Evolutionary conservation across 2,329 filamentous ascomycete species (phyloP).

Genomic region (Colletotrichum somersetense): DNA sequence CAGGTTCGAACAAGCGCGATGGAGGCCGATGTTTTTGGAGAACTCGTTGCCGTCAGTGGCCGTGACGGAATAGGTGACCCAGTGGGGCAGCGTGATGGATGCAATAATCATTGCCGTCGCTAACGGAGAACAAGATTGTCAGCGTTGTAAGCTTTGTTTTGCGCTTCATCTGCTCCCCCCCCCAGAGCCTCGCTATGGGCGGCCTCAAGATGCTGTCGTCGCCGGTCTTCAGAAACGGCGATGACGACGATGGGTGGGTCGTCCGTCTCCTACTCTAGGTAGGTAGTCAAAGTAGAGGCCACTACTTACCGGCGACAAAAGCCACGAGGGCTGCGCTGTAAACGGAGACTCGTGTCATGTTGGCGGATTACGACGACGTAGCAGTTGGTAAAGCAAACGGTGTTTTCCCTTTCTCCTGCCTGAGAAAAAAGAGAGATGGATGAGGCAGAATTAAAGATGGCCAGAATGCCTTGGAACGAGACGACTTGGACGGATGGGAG

Average conservation of each 20-base stretch:
- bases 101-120: constrained; percentile 79
- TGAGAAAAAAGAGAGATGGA: constrained; percentile 9
- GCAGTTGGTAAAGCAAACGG: not conserved
- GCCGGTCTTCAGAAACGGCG: constrained; percentile 11
- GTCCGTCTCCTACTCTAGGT: constrained; percentile 5
- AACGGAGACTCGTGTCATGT: constrained; percentile 60
- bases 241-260: constrained; percentile 40
- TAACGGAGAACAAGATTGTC: constrained; percentile 53
- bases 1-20: constrained; percentile 82
- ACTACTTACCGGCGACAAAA: constrained; percentile 60
- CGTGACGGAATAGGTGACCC: constrained; percentile 74
- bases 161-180: not conserved
- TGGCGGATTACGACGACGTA: constrained; percentile 8
- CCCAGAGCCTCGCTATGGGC: not conserved
- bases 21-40: constrained; percentile 79
- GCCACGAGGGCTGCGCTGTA: constrained; percentile 59
- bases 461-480: constrained; percentile 21
- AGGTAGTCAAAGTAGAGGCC: constrained; percentile 7
- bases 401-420: constrained; percentile 28
- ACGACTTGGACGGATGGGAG: constrained; percentile 7
- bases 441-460: constrained; percentile 17
- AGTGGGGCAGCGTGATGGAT: constrained; percentile 77
- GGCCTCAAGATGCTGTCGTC: not conserved
- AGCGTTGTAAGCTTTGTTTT: constrained; percentile 43
- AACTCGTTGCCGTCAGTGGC: constrained; percentile 61